Evolutionary conservation across 208 protist genomes (phyloP).

Genomic region (Trichomonas tenax): DNA sequence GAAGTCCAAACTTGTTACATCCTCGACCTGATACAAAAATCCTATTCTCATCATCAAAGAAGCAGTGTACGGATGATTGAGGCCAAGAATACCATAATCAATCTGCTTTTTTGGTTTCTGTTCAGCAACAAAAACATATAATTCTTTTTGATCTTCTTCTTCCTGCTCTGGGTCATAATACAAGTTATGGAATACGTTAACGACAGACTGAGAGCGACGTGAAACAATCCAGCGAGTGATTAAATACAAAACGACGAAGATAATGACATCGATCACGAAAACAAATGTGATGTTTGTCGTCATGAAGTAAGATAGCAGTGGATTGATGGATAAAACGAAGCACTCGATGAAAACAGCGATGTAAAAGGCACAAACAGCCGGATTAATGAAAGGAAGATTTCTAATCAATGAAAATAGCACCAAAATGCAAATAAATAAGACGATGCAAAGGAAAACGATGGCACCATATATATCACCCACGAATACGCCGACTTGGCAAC

Average conservation of each 20-base stretch:
- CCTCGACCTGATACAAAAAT: not conserved
- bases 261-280: not conserved
- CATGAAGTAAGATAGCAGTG: not conserved
- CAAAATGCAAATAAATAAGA: not conserved
- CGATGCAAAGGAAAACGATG: not conserved
- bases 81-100: not conserved
- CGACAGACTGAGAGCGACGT: not conserved
- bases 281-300: not conserved
- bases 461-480: not conserved
- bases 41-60: not conserved
- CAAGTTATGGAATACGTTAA: not conserved
- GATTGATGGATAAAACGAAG: not conserved
- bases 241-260: not conserved
- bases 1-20: not conserved
- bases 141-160: not conserved
- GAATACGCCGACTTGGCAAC: not conserved
- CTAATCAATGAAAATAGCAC: not conserved
- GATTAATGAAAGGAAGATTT: not conserved
- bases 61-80: not conserved
- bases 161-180: not conserved
- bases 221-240: not conserved
- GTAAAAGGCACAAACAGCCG: not conserved
- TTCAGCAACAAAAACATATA: not conserved
- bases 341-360: not conserved
- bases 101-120: not conserved